These are phyloP conservation scores for Fusarium keratoplasticum DNA, from an alignment of 2,329 filamentous ascomycete genomes.

Conservation along the genomic window DNA sequence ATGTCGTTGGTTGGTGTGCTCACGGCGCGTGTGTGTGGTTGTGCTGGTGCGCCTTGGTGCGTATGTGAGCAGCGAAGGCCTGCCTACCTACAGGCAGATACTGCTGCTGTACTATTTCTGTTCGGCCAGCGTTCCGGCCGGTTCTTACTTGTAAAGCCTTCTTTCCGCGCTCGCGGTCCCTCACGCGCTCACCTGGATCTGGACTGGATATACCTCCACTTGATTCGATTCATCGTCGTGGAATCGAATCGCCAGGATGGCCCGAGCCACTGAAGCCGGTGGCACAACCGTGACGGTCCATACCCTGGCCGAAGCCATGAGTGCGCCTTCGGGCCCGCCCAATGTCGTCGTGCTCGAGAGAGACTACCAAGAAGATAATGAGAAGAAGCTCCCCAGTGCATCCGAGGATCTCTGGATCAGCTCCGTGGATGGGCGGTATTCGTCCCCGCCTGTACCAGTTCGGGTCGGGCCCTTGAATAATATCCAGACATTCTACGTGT, in stretches of 20 bases:
- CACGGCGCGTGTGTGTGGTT: conserved; percentile 26
- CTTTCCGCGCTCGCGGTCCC: conserved; percentile 10
- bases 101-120: conserved; percentile 18
- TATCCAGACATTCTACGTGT: conserved; percentile 56
- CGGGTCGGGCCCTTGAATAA: conserved; percentile 55
- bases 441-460: conserved; percentile 58
- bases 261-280: conserved; percentile 28
- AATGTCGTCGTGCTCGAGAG: conserved; percentile 39
- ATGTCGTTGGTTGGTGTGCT: conserved; percentile 33
- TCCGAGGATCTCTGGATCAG: conserved; percentile 62
- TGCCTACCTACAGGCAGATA: background rate
- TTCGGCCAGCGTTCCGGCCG: conserved; percentile 17
- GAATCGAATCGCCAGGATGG: conserved; percentile 28
- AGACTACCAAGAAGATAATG: conserved; percentile 30
- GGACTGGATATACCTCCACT: background rate
- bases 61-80: background rate
- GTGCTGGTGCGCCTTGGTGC: background rate
- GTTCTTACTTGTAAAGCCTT: conserved; percentile 24
- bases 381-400: conserved; percentile 40
- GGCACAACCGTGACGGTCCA: conserved; percentile 32
- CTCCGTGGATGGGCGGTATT: conserved; percentile 62
- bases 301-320: conserved; percentile 36
- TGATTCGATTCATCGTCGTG: conserved; percentile 1
- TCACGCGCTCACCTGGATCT: conserved; percentile 6
- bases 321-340: conserved; percentile 30